Percentiles rank a stretch among this genome's conserved stretches.
These are phyloP conservation scores for Pseudogymnoascus sp. DNA, from an alignment of 2,329 filamentous ascomycete genomes.

Conservation along the genomic window DNA sequence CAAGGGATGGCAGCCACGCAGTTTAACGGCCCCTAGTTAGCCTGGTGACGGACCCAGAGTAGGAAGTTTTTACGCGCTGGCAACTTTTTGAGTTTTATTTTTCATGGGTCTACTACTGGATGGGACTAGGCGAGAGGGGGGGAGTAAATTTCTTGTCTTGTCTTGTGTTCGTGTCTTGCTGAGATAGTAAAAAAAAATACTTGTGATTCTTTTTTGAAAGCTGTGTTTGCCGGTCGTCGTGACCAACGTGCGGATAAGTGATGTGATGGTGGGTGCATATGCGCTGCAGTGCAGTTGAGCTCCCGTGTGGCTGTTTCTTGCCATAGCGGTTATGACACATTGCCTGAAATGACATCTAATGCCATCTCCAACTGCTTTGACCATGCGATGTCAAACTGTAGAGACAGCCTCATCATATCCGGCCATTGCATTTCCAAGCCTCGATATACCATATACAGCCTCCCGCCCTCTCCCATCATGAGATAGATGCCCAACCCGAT, in stretches of 20 bases:
- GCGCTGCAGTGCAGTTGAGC: not conserved
- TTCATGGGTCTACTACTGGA: conserved; percentile 6
- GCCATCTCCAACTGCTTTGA: not conserved
- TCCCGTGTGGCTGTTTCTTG: not conserved
- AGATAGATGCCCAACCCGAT: not conserved
- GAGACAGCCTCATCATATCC: not conserved
- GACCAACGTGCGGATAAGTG: not conserved
- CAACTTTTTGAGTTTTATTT: conserved; percentile 1
- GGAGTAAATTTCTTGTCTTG: conserved; percentile 5
- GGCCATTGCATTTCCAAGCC: not conserved
- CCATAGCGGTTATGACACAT: not conserved
- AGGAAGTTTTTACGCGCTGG: conserved; percentile 5
- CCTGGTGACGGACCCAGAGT: not conserved
- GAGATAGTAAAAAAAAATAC: conserved; percentile 5
- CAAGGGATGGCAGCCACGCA: not conserved
- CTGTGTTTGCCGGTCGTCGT: not conserved
- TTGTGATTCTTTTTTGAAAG: conserved; percentile 5
- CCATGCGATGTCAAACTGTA: not conserved
- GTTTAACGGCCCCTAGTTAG: conserved; percentile 6
- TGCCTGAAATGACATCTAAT: not conserved
- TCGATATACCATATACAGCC: not conserved
- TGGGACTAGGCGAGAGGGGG: conserved; percentile 2
- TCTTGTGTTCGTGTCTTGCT: not conserved
- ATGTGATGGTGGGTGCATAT: not conserved
- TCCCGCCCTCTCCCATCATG: not conserved